Evolutionary conservation across 176 grass and related monocot species (phyloP).

Genomic region (Oryza glumipatula): DNA sequence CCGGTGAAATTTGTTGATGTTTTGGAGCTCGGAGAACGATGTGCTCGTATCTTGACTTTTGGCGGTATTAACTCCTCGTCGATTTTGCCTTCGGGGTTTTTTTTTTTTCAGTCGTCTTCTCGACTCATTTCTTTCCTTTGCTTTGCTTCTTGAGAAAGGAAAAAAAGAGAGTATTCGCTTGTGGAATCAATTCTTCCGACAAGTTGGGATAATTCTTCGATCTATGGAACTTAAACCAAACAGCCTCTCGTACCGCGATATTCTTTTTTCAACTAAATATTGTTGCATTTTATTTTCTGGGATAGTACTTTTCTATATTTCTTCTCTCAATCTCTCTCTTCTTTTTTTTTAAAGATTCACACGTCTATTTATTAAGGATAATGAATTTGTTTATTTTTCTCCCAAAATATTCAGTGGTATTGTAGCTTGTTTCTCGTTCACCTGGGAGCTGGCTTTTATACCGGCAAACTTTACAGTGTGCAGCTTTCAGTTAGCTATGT

Average conservation of each 20-base stretch:
- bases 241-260: background rate
- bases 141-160: background rate
- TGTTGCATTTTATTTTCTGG: background rate
- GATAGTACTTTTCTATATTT: background rate
- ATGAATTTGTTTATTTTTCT: background rate
- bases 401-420: background rate
- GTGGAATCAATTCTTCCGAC: background rate
- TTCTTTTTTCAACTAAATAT: background rate
- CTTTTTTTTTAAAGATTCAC: background rate
- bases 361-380: background rate
- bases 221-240: background rate
- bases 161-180: background rate
- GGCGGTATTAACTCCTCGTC: background rate
- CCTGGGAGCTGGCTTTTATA: background rate
- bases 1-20: background rate
- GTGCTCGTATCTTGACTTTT: slow-evolving; percentile 22
- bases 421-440: background rate
- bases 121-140: background rate
- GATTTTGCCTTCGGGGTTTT: background rate
- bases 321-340: background rate
- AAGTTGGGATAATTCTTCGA: background rate
- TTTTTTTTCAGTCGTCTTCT: background rate
- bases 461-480: background rate
- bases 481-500: background rate
- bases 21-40: slow-evolving; percentile 7